Conservation (phyloP, 148 eudicot genomes). For the Nepenthes gracilis region DNA sequence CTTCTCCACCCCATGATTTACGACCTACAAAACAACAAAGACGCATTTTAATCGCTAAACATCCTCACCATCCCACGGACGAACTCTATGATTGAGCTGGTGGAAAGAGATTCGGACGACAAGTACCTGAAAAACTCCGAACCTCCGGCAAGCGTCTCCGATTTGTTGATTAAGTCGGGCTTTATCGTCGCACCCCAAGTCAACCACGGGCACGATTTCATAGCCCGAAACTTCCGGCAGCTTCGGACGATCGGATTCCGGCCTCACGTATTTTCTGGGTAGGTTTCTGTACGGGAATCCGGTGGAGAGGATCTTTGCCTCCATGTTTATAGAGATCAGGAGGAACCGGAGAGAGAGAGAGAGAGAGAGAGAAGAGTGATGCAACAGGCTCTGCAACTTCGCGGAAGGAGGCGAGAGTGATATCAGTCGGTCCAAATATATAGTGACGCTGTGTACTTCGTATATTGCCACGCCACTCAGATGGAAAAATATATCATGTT, state of each 20-base stretch:
- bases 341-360: background rate
- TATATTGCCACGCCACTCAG: too few relatives aligned
- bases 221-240: constrained; percentile 38
- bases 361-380: background rate
- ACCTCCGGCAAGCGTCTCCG: constrained; percentile 33
- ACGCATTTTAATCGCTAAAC: background rate
- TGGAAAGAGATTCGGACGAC: too few relatives aligned
- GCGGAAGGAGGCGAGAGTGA: too few relatives aligned
- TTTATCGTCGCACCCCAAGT: constrained; percentile 27
- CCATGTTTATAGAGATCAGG: constrained; percentile 21
- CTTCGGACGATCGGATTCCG: constrained; percentile 52
- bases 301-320: constrained; percentile 36
- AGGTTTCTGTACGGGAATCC: constrained; percentile 35
- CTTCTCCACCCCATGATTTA: constrained; percentile 57
- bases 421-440: too few relatives aligned
- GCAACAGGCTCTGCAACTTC: too few relatives aligned
- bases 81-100: too few relatives aligned
- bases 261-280: constrained; percentile 54
- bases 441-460: too few relatives aligned
- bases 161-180: constrained; percentile 24
- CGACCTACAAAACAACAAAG: constrained; percentile 28
- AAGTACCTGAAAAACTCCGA: constrained; percentile 67
- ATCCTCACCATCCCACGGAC: too few relatives aligned
- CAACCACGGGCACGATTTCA: constrained; percentile 53
- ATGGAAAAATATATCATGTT: too few relatives aligned